Conservation (phyloP, 352 stramenopile genomes). For the Bremia lactucae region DNA sequence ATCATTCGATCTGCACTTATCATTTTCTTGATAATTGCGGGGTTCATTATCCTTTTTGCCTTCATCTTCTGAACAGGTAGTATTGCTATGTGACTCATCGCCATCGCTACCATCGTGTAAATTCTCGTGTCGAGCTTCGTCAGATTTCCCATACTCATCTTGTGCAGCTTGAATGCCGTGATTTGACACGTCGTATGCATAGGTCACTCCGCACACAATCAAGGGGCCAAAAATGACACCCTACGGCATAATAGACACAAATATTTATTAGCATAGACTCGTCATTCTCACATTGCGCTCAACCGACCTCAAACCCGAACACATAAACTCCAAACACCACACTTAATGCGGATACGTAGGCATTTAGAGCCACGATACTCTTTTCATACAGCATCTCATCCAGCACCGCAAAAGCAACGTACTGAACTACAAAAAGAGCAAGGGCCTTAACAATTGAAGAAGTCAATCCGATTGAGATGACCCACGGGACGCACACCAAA, state of each 20-base stretch:
- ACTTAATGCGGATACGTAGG: constrained; percentile 79
- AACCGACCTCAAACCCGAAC: constrained; percentile 71
- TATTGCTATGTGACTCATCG: constrained; percentile 34
- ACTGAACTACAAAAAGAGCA: constrained; percentile 71
- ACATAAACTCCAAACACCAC: constrained; percentile 83
- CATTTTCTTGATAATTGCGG: constrained; percentile 8
- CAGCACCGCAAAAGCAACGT: constrained; percentile 75
- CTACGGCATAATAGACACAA: too few relatives aligned
- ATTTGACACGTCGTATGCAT: constrained; percentile 80
- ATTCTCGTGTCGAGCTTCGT: constrained; percentile 24
- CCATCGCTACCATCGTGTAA: constrained; percentile 36
- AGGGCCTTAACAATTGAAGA: constrained; percentile 76
- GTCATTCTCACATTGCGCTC: too few relatives aligned
- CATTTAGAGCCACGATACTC: constrained; percentile 75
- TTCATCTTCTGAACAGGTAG: constrained; percentile 31
- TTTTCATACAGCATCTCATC: constrained; percentile 87
- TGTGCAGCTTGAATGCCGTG: constrained; percentile 80
- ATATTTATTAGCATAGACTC: too few relatives aligned
- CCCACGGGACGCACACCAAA: constrained; percentile 77
- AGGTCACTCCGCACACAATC: constrained; percentile 73
- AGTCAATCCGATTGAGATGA: constrained; percentile 65
- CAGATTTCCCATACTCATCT: constrained; percentile 41
- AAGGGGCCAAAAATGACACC: constrained; percentile 80
- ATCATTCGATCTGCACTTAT: constrained; percentile 9
- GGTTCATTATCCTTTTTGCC: constrained; percentile 12